These are phyloP conservation scores for Cytospora piceae DNA, from an alignment of 2,329 filamentous ascomycete genomes.

Conservation along the genomic window DNA sequence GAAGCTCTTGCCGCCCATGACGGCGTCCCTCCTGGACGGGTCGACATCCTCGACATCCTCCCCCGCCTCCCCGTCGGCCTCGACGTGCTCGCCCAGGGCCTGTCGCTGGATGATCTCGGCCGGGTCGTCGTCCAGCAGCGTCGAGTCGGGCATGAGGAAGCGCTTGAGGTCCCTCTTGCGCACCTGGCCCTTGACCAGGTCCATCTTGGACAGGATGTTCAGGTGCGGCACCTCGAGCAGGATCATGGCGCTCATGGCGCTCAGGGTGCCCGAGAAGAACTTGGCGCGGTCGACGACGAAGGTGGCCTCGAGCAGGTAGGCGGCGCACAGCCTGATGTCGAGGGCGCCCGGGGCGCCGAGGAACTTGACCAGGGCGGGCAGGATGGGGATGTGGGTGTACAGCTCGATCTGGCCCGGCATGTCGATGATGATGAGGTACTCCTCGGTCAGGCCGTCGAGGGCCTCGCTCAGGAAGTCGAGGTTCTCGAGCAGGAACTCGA, in stretches of 20 bases:
- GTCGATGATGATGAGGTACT: constrained; percentile 97
- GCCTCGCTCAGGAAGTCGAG: constrained; percentile 88
- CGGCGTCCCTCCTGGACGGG: constrained; percentile 65
- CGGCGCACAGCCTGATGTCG: constrained; percentile 89
- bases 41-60: constrained; percentile 60
- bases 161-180: constrained; percentile 86
- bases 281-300: constrained; percentile 96
- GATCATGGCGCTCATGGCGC: constrained; percentile 98
- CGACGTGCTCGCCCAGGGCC: constrained; percentile 51
- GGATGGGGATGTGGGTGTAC: constrained; percentile 93
- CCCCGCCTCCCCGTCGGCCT: constrained; percentile 54
- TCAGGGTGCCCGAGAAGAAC: constrained; percentile 94
- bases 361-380: constrained; percentile 82
- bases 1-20: constrained; percentile 84
- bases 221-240: constrained; percentile 97
- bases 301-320: constrained; percentile 92
- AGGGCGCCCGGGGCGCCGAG: constrained; percentile 78
- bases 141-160: constrained; percentile 85
- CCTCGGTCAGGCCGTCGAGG: constrained; percentile 84
- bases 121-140: constrained; percentile 80
- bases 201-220: constrained; percentile 97
- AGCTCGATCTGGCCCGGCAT: constrained; percentile 99
- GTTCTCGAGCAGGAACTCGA: constrained; percentile 94
- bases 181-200: constrained; percentile 88
- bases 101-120: constrained; percentile 52